Base-by-base conservation (phyloP, 176 grass and related monocot species). In the Saccharum officinarum region DNA sequence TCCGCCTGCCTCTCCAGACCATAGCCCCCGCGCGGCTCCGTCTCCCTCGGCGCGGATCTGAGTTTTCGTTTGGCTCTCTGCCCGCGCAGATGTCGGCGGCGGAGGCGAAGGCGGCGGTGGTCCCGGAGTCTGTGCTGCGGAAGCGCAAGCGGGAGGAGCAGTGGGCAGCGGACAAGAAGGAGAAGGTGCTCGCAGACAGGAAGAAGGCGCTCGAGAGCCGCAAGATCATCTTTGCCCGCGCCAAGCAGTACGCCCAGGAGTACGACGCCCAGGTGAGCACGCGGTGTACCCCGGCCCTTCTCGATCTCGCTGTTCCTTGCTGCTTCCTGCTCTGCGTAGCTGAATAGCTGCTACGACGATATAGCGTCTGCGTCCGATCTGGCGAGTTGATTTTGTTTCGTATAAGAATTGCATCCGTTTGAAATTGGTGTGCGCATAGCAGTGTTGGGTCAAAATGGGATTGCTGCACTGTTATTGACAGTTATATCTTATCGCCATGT, bases 181-280 rank as follows among this genome's bases (percentile, higher is more conserved):
- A 88, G 34, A 85, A 80, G 76, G 71, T 80, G 22, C 76, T 80
- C 12, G 81, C 65, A 31, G 78, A 80, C 39, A 83, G 75, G 80
- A 80, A 89, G 85, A 93, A 92, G 69, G 54, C 84, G 0, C 33
- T 71, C 17, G 89, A 87, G 63, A 94, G 87, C 79, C 80, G 86
- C 76, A 95, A 92, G 82, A 23, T 88, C 44, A 90, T 98, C 75
- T 92, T 80, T 59, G 20, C 63, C 63, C 87, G 93, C 72, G 92
- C 92, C 47, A 86, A 89, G 49, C 44, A 95, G 86, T 98, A 93
- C 75, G 92, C 91, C 20, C 62, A 92, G 79, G 85, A 98, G 89
- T 95, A 98, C 84, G 92, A 91, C 14, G 75, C 86, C 15, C 89
- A 93, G 95, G 95, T 98, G 50, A 79, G 38, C 13, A n/a, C 23